phyloP scores from a whole-genome alignment of 148 eudicot genomes.

The Nepenthes mirabilis region DNA sequence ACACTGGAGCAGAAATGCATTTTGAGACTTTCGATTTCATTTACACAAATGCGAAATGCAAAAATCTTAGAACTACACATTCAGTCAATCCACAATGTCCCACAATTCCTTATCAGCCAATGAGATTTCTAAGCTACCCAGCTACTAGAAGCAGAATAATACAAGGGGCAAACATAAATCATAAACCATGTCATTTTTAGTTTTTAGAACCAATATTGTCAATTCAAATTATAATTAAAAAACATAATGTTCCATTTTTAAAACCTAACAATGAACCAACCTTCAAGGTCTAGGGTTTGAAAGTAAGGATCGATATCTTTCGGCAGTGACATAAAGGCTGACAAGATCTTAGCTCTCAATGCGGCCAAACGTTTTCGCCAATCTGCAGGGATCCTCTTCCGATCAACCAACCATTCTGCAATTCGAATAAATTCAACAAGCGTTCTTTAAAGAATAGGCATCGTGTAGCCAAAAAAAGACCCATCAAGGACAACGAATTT shows the following conservation, averaged over 20 bases:
- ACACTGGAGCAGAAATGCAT: no score
- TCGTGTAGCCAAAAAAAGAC: not conserved
- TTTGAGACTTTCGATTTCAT: no score
- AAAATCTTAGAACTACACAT: no score
- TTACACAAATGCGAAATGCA: no score
- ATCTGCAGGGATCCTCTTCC: slow-evolving; percentile 80
- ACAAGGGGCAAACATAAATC: no score
- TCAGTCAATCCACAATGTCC: no score
- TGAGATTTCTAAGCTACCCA: no score
- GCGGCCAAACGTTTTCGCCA: slow-evolving; percentile 65
- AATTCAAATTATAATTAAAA: not conserved
- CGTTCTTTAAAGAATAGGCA: no score
- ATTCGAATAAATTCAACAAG: not conserved
- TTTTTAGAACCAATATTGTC: not conserved
- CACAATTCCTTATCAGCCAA: no score
- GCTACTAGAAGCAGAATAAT: no score
- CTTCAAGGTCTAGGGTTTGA: slow-evolving; percentile 71
- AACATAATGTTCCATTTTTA: not conserved
- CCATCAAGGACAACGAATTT: not conserved
- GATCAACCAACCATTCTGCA: slow-evolving; percentile 96
- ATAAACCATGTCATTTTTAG: no score
- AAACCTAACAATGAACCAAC: slow-evolving; percentile 11
- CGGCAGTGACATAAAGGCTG: slow-evolving; percentile 60
- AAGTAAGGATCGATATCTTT: slow-evolving; percentile 74
- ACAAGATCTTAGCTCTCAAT: slow-evolving; percentile 53